Evolutionary conservation across 1,139 yeast species (phyloP).

Genomic region (Pichia sp.): DNA sequence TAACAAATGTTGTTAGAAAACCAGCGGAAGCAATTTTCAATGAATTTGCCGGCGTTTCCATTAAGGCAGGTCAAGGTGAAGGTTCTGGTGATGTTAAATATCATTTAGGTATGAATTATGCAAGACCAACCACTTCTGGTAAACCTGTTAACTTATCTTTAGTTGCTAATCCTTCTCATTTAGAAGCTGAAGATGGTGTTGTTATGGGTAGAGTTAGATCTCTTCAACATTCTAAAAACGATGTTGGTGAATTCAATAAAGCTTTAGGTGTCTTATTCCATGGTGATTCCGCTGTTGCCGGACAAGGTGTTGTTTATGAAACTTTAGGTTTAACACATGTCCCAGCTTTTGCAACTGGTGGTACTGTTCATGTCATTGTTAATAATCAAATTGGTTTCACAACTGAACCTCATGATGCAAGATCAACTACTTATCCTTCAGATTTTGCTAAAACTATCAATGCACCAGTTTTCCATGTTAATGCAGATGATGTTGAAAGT

Average conservation of each 20-base stretch:
- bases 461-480: slow-evolving; percentile 98
- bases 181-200: slow-evolving; percentile 98
- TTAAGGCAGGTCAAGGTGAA: slow-evolving; percentile 49
- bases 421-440: slow-evolving; percentile 97
- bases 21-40: slow-evolving; percentile 97
- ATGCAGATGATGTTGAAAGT: slow-evolving; percentile 96
- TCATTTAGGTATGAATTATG: slow-evolving; percentile 98
- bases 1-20: slow-evolving; percentile 95
- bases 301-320: slow-evolving; percentile 98
- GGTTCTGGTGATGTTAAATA: slow-evolving; percentile 99
- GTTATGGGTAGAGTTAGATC: slow-evolving; percentile 98
- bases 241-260: slow-evolving; percentile 72
- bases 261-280: slow-evolving; percentile 91
- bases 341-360: slow-evolving; percentile 97
- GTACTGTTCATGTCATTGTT: slow-evolving; percentile 91
- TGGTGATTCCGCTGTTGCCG: slow-evolving; percentile 99
- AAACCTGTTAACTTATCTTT: slow-evolving; percentile 89
- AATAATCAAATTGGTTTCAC: slow-evolving; percentile 99
- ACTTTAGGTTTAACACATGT: slow-evolving; percentile 90
- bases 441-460: slow-evolving; percentile 95
- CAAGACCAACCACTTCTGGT: slow-evolving; percentile 98
- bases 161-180: slow-evolving; percentile 98
- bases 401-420: slow-evolving; percentile 94
- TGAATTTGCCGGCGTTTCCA: slow-evolving; percentile 85
- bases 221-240: slow-evolving; percentile 84